A percentile compares a stretch with the other conserved stretches of the same genome.
Evolutionary conservation across 495 filamentous ascomycete species (phyloP).

Genomic region (Darksidea phi): DNA sequence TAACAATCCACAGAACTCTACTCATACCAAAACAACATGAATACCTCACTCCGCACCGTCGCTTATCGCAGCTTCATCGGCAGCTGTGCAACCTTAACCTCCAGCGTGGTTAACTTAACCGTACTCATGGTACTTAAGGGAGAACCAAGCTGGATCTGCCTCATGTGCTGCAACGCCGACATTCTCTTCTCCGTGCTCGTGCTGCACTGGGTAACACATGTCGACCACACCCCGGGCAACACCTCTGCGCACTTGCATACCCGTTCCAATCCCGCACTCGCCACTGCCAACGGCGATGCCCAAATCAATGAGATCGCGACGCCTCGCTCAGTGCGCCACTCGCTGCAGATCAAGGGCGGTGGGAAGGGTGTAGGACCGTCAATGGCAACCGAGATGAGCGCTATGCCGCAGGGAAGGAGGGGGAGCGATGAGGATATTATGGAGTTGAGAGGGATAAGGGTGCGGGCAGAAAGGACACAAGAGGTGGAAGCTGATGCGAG

Average conservation of each 20-base stretch:
- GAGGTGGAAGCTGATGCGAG: slow-evolving; percentile 25
- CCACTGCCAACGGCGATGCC: background rate
- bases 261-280: background rate
- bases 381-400: background rate
- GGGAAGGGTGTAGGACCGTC: background rate
- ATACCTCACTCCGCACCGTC: slow-evolving; percentile 42
- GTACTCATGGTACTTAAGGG: slow-evolving; percentile 52
- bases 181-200: slow-evolving; percentile 55
- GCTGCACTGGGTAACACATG: slow-evolving; percentile 56
- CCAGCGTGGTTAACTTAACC: slow-evolving; percentile 54
- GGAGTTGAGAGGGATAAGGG: slow-evolving; percentile 21
- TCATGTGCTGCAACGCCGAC: slow-evolving; percentile 58
- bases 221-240: slow-evolving; percentile 41
- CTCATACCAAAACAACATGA: slow-evolving; percentile 45
- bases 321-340: background rate
- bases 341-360: background rate
- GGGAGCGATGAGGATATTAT: slow-evolving; percentile 5
- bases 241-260: background rate
- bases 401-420: background rate
- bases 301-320: background rate
- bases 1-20: slow-evolving; percentile 40
- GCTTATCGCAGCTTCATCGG: slow-evolving; percentile 53
- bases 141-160: slow-evolving; percentile 57
- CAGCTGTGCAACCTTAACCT: slow-evolving; percentile 49
- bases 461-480: slow-evolving; percentile 18